phyloP scores from a whole-genome alignment of 2,329 filamentous ascomycete species.

The Gremmenia infestans region DNA sequence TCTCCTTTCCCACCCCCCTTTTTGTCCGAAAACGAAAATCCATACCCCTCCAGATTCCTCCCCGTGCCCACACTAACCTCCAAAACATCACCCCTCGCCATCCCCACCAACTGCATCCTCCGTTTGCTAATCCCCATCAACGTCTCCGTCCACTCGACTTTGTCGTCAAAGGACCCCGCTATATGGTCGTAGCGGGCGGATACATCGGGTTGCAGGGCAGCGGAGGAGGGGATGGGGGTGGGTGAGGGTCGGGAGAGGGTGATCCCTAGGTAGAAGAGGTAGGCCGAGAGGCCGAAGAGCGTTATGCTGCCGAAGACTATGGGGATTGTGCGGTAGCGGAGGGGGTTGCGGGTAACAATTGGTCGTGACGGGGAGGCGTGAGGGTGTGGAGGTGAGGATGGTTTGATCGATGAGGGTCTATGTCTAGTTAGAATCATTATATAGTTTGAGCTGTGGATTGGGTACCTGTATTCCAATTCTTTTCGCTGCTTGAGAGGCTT shows the following conservation, averaged over 20 bases:
- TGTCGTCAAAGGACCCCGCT: conserved; percentile 53
- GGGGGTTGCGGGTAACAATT: conserved; percentile 13
- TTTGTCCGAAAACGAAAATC: conserved; percentile 41
- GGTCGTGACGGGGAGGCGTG: conserved; percentile 1
- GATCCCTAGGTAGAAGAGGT: conserved; percentile 33
- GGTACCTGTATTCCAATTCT: conserved; percentile 11
- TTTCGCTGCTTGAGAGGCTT: neutral
- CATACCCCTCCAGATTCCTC: conserved; percentile 54
- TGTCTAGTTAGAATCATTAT: neutral
- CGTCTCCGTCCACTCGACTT: conserved; percentile 52
- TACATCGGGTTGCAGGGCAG: conserved; percentile 25
- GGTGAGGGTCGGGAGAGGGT: conserved; percentile 22
- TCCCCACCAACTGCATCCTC: conserved; percentile 43
- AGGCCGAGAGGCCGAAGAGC: conserved; percentile 17
- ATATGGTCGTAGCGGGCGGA: conserved; percentile 30
- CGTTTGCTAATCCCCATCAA: conserved; percentile 51
- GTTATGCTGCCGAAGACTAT: conserved; percentile 20
- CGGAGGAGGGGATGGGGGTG: conserved; percentile 22
- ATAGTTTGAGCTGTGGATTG: neutral
- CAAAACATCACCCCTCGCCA: conserved; percentile 52
- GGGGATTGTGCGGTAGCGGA: conserved; percentile 22
- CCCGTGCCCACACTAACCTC: conserved; percentile 61
- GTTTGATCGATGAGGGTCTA: conserved; percentile 19
- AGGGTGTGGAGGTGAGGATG: neutral
- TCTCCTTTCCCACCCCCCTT: conserved; percentile 25